Conservation (phyloP, 176 grass and related monocot genomes). For the Themeda triandra region DNA sequence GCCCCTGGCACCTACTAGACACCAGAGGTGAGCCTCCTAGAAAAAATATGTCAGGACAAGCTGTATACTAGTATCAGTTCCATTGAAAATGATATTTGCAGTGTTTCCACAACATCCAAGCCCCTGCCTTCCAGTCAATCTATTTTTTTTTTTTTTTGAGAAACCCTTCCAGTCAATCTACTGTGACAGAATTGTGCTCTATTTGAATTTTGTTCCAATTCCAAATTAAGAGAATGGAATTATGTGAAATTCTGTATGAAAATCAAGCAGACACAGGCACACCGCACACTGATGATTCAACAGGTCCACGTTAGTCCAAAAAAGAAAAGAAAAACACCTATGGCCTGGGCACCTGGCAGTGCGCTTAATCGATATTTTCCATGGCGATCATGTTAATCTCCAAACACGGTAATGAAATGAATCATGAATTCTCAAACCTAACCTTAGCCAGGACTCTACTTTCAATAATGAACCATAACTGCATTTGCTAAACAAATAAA, state of each 20-base stretch:
- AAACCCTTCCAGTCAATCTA: not conserved
- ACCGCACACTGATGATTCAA: not conserved
- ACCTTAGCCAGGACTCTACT: not conserved
- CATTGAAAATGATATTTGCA: not conserved
- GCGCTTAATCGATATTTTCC: not conserved
- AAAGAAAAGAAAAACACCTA: not conserved
- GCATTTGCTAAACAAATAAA: not conserved
- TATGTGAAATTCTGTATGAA: not conserved
- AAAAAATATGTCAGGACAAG: not conserved
- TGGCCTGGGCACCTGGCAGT: not conserved
- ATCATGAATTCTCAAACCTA: not conserved
- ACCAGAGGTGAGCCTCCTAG: not conserved
- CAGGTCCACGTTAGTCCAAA: not conserved
- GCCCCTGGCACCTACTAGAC: not conserved
- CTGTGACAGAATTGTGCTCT: not conserved
- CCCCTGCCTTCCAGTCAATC: not conserved
- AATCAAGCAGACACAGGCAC: not conserved
- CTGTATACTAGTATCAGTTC: not conserved
- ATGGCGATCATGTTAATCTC: not conserved
- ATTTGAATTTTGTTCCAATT: not conserved
- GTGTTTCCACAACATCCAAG: not conserved
- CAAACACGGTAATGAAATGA: not conserved
- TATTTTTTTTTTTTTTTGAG: no score
- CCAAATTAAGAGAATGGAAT: not conserved
- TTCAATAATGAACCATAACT: not conserved